Evolutionary conservation across 2,329 filamentous ascomycete genomes (phyloP), one percentile per base, ranked within the genome.

Genomic region (Pyrenochaeta sp.): DNA sequence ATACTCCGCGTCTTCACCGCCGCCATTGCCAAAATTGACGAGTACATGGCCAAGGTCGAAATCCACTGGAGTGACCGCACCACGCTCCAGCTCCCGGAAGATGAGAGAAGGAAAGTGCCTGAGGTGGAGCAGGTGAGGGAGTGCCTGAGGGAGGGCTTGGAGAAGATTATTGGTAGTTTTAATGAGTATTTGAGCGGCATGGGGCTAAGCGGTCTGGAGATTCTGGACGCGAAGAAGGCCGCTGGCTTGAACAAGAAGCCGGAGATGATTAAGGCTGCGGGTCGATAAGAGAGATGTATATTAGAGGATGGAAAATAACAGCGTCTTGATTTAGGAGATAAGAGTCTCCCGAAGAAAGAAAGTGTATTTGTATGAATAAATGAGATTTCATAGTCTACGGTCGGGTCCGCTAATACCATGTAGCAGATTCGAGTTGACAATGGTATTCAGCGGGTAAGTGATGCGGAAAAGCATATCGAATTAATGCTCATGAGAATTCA

Each of bases 11-110:
- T 84, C 1, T 82, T 95, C 48, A 92, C 89, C 0, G 58, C 69
- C 0, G 84, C 88, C 0, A 85, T 91, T 42, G 79, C 76, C 41
- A 84, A 84, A 54, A 74, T 96, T 3, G 87, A 96, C 60, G 73
- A 67, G 1, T 90, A 95, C 63, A 79, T 84, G 53, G 68, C 69
- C 6, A 72, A 61, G 2, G 74, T 87, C 29, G 78, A 82, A 1
- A 71, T 83, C 3, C 89, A 94, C 69, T 95, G 90, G 90, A 92
- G 89, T 1, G 91, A 96, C 67, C 74, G 88, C 3, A 77, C 81
- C 13, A 81, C 82, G 43, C 37, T 63, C 11, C 65, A 69, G 1
- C 67, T 71, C 17, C 78, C 75, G 41, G 75, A 82, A 61, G 69
- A 55, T 49, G 60, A 54, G 26, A 69, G 73, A 15, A 72, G 73